Evolutionary conservation across 495 filamentous ascomycete genomes (phyloP).

Genomic region (Rusavskia elegans): DNA sequence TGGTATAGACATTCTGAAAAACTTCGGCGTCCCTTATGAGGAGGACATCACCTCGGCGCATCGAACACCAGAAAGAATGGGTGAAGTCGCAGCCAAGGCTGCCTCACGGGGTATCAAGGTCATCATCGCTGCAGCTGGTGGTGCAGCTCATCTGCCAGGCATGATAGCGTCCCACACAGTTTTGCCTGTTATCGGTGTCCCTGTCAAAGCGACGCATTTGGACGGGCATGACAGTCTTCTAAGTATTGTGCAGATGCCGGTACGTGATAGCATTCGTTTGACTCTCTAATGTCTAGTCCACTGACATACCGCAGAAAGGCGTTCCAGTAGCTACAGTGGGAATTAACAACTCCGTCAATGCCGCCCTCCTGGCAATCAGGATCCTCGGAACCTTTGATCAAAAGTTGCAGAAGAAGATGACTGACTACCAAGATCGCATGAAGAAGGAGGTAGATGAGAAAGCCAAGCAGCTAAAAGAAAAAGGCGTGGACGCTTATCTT

Average conservation of each 20-base stretch:
- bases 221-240: conserved; percentile 82
- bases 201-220: conserved; percentile 69
- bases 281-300: too few species aligned
- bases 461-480: too few species aligned
- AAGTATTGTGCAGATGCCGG: conserved; percentile 89
- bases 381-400: too few species aligned
- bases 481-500: too few species aligned
- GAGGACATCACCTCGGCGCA: conserved; percentile 77
- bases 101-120: conserved; percentile 59
- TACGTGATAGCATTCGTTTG: conserved; percentile 20
- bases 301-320: too few species aligned
- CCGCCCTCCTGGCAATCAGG: too few species aligned
- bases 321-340: too few species aligned
- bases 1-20: conserved; percentile 57
- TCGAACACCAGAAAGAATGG: conserved; percentile 75
- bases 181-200: conserved; percentile 83
- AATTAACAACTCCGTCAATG: too few species aligned
- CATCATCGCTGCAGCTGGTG: conserved; percentile 89
- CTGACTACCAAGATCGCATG: too few species aligned
- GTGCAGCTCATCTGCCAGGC: conserved; percentile 80
- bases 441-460: too few species aligned
- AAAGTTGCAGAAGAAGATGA: too few species aligned
- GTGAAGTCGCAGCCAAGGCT: conserved; percentile 53
- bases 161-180: conserved; percentile 77
- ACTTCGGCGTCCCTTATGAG: conserved; percentile 31